Percentiles rank a stretch among this genome's conserved stretches.
These are phyloP conservation scores for Monosporascus sp. DNA, from an alignment of 2,329 filamentous ascomycete species.

Conservation along the genomic window DNA sequence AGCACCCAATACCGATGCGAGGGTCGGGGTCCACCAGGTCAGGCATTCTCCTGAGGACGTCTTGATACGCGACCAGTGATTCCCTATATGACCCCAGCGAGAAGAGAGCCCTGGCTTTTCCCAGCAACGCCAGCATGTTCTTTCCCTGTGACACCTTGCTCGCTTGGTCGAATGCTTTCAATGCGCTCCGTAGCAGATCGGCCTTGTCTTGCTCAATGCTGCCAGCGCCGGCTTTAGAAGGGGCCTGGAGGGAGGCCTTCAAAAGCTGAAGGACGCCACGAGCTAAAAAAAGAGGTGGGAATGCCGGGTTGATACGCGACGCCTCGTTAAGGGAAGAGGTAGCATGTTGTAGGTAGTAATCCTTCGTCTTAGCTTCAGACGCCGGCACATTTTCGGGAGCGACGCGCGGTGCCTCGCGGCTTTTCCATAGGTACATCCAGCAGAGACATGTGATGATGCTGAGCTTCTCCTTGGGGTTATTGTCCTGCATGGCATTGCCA, in stretches of 20 bases:
- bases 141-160: constrained; percentile 76
- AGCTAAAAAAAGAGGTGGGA: constrained; percentile 84
- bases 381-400: constrained; percentile 57
- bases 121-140: constrained; percentile 89
- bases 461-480: constrained; percentile 74
- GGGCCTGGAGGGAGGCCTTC: constrained; percentile 76
- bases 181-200: constrained; percentile 76
- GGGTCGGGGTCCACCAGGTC: constrained; percentile 89
- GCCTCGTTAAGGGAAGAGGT: constrained; percentile 91
- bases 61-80: constrained; percentile 79
- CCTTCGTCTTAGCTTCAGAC: constrained; percentile 81
- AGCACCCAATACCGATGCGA: constrained; percentile 91
- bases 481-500: constrained; percentile 63
- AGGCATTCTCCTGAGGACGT: constrained; percentile 79
- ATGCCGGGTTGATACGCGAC: constrained; percentile 87
- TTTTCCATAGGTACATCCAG: constrained; percentile 90
- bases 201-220: constrained; percentile 66
- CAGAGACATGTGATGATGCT: constrained; percentile 79
- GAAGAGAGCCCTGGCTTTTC: constrained; percentile 80
- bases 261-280: constrained; percentile 85
- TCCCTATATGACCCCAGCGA: constrained; percentile 83
- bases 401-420: constrained; percentile 66
- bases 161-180: constrained; percentile 94
- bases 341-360: constrained; percentile 85
- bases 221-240: constrained; percentile 61